Evolutionary conservation across 2,329 filamentous ascomycete genomes (phyloP).

Genomic region (Fusarium vanettenii): DNA sequence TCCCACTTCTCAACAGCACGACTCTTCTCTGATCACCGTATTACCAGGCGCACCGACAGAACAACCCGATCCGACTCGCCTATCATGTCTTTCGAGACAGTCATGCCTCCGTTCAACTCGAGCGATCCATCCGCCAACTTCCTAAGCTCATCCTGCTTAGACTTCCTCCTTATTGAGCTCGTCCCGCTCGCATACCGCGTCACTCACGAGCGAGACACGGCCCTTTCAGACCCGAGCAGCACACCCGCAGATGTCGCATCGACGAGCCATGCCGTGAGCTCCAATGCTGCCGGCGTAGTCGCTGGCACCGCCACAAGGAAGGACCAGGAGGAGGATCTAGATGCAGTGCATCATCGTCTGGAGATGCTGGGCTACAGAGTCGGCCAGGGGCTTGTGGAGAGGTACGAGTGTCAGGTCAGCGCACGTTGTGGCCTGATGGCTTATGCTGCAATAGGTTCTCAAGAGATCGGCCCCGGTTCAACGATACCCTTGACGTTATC

Average conservation of each 20-base stretch:
- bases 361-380: constrained; percentile 91
- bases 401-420: constrained; percentile 61
- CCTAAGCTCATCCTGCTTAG: constrained; percentile 86
- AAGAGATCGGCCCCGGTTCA: constrained; percentile 85
- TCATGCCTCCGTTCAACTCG: constrained; percentile 75
- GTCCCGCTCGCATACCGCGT: constrained; percentile 94
- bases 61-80: neutral
- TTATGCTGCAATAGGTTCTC: constrained; percentile 75
- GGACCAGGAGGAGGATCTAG: constrained; percentile 84
- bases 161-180: constrained; percentile 95
- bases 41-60: neutral
- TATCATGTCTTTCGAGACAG: constrained; percentile 78
- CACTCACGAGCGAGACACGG: constrained; percentile 75
- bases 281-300: constrained; percentile 38
- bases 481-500: constrained; percentile 93
- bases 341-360: constrained; percentile 86
- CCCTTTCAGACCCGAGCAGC: constrained; percentile 50
- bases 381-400: constrained; percentile 89
- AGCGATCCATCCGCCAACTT: constrained; percentile 81
- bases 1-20: neutral
- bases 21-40: neutral
- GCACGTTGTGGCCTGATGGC: constrained; percentile 1
- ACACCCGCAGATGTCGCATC: constrained; percentile 34
- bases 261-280: constrained; percentile 40
- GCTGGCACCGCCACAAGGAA: constrained; percentile 41